phyloP scores from a whole-genome alignment of 2,329 filamentous ascomycete species.

The Lasiodiplodia theobromae region DNA sequence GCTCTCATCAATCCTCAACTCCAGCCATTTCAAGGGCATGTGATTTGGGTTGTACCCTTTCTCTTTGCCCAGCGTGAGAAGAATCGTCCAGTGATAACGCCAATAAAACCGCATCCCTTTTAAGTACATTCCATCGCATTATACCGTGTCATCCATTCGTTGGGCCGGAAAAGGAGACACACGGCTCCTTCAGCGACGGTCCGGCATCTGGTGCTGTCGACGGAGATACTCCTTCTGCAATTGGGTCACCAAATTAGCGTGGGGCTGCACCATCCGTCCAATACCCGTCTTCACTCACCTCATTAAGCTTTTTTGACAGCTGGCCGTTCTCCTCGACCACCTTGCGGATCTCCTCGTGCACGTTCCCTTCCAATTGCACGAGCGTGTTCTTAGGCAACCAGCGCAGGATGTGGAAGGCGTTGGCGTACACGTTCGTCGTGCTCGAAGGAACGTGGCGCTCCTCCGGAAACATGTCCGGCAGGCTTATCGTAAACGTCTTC shows the following conservation, averaged over 20 bases:
- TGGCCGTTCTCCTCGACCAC: slow-evolving; percentile 53
- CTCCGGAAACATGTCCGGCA: slow-evolving; percentile 44
- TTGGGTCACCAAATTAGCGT: background rate
- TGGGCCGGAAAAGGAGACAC: slow-evolving; percentile 32
- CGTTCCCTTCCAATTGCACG: slow-evolving; percentile 50
- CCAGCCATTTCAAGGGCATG: background rate
- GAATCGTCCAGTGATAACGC: background rate
- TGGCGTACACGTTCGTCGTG: slow-evolving; percentile 54
- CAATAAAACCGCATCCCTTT: slow-evolving; percentile 1
- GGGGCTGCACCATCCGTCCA: background rate
- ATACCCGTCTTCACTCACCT: slow-evolving; percentile 39
- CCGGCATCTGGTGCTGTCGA: slow-evolving; percentile 49
- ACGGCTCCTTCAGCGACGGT: slow-evolving; percentile 29
- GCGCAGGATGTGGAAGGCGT: slow-evolving; percentile 55
- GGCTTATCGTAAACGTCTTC: slow-evolving; percentile 50
- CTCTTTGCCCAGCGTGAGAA: background rate
- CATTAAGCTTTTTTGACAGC: slow-evolving; percentile 50
- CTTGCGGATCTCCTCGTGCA: slow-evolving; percentile 47
- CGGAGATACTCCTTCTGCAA: slow-evolving; percentile 42
- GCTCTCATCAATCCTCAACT: background rate
- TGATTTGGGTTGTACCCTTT: slow-evolving; percentile 2
- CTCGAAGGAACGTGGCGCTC: slow-evolving; percentile 36
- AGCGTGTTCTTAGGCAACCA: slow-evolving; percentile 54
- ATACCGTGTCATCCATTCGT: slow-evolving; percentile 33
- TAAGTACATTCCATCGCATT: background rate